Conservation (phyloP, 345 rosid genomes). For the Ceriops decandra region DNA sequence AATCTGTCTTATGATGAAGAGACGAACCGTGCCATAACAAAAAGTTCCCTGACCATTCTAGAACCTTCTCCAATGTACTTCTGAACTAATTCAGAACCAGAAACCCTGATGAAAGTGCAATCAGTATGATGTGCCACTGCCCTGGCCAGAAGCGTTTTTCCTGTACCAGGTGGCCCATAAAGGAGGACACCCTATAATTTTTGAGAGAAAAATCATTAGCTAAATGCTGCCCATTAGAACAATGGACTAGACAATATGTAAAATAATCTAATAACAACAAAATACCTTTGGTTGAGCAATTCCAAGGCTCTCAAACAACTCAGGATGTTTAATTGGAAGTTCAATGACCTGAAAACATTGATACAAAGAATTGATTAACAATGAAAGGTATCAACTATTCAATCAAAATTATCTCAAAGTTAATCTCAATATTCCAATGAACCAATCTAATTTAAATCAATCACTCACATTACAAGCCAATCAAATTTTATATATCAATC, state of each 20-base stretch:
- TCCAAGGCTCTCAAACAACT: slow-evolving; percentile 94
- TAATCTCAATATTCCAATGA: no score
- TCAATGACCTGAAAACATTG: slow-evolving; percentile 72
- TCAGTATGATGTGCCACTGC: slow-evolving; percentile 99
- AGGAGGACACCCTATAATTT: slow-evolving; percentile 75
- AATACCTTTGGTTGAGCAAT: slow-evolving; percentile 97
- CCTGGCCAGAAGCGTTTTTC: slow-evolving; percentile 92
- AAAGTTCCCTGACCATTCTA: slow-evolving; percentile 97
- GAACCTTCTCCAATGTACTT: slow-evolving; percentile 99
- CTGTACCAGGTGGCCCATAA: slow-evolving; percentile 99
- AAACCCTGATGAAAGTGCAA: slow-evolving; percentile 98
- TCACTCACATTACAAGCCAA: no score
- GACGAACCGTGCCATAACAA: slow-evolving; percentile 96
- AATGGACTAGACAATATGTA: background rate
- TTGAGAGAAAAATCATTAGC: background rate
- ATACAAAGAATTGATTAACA: background rate
- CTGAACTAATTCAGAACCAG: slow-evolving; percentile 95
- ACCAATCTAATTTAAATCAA: no score
- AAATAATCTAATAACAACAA: background rate
- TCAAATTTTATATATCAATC: no score
- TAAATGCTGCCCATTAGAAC: background rate
- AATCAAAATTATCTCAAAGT: background rate
- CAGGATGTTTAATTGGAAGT: slow-evolving; percentile 98
- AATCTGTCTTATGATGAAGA: background rate
- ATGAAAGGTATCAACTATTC: slow-evolving; percentile 9